Conservation (phyloP, 345 rosid species). For the Citrus unshiu region DNA sequence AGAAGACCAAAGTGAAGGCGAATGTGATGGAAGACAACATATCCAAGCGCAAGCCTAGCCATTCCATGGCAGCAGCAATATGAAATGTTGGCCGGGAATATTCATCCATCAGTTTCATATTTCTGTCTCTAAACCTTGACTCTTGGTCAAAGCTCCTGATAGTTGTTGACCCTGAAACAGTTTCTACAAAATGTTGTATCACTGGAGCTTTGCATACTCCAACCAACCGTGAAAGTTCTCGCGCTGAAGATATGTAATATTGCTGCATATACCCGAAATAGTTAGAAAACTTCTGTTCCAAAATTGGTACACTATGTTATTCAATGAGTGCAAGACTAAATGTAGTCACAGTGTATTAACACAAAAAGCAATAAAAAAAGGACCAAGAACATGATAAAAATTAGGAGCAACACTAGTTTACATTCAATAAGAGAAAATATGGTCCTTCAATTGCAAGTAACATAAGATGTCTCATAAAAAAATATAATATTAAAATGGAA, state of each 20-base stretch:
- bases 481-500: too few species aligned
- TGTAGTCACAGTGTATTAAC: not conserved
- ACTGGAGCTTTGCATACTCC: constrained; percentile 16
- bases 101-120: not conserved
- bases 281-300: constrained; percentile 17
- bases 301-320: not conserved
- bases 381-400: not conserved
- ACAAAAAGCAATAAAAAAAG: not conserved
- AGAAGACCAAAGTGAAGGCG: not conserved
- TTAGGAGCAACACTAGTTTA: too few species aligned
- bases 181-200: constrained; percentile 13
- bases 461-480: too few species aligned
- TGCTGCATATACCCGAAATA: constrained; percentile 40
- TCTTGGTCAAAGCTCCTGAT: constrained; percentile 6
- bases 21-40: constrained; percentile 1
- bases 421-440: too few species aligned
- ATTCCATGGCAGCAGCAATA: constrained; percentile 7
- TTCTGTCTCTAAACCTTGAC: not conserved
- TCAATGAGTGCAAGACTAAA: not conserved
- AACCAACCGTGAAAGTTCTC: constrained; percentile 9
- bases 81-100: not conserved
- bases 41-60: constrained; percentile 8
- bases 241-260: constrained; percentile 49
- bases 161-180: not conserved
- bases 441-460: too few species aligned